Evolutionary conservation across 108 stramenopile species (phyloP).

Genomic region (Aurantiochytrium sp.): DNA sequence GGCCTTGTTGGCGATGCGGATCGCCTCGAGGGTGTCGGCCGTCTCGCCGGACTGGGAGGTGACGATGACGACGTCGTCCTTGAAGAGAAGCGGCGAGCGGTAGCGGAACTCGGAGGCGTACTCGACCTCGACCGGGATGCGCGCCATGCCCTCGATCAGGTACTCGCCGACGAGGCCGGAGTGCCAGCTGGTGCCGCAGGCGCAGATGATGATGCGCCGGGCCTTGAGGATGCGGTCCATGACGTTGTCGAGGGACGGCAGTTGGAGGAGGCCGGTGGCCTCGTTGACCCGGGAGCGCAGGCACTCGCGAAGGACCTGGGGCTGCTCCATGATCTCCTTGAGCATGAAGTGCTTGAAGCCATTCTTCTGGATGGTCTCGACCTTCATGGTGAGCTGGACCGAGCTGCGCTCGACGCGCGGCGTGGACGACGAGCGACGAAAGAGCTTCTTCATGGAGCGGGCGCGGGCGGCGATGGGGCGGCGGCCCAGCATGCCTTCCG

Average conservation of each 20-base stretch:
- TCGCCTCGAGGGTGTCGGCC: slow-evolving; percentile 87
- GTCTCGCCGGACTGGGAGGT: slow-evolving; percentile 95
- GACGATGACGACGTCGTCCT: slow-evolving; percentile 74
- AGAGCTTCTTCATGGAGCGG: slow-evolving; percentile 22
- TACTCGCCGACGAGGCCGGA: slow-evolving; percentile 86
- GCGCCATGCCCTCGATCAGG: slow-evolving; percentile 88
- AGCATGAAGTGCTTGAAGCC: slow-evolving; percentile 90
- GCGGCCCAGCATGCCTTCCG: background rate
- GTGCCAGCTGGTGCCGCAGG: slow-evolving; percentile 89
- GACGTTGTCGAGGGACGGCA: background rate
- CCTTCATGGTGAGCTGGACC: slow-evolving; percentile 20
- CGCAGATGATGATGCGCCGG: slow-evolving; percentile 47
- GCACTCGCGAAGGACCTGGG: slow-evolving; percentile 78
- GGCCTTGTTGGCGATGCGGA: slow-evolving; percentile 72
- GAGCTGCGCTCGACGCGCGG: background rate
- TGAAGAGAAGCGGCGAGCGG: slow-evolving; percentile 24
- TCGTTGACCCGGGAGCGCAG: slow-evolving; percentile 69
- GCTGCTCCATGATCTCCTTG: slow-evolving; percentile 78
- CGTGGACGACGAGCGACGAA: background rate
- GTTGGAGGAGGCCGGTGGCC: background rate
- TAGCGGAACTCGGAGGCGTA: background rate
- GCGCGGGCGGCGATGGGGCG: slow-evolving; percentile 1
- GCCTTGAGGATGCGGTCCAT: slow-evolving; percentile 11
- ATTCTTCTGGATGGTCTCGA: slow-evolving; percentile 37
- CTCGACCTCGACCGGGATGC: slow-evolving; percentile 70